Conservation (phyloP, 306 rosid species). For the Cucurbita moschata region DNA sequence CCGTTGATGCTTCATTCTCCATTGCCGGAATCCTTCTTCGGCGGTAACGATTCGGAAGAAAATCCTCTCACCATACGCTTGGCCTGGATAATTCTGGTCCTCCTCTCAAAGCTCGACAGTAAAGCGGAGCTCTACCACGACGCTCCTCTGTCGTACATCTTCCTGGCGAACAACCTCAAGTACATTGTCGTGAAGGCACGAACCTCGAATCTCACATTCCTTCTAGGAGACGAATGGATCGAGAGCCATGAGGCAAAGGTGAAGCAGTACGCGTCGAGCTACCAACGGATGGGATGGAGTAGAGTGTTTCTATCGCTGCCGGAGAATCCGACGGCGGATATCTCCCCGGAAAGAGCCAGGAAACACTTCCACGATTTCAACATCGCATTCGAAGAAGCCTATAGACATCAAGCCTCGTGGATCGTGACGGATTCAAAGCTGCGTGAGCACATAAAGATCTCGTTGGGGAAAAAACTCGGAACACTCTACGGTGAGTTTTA, state of each 20-base stretch:
- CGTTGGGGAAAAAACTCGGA: conserved; percentile 28
- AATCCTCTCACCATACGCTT: conserved; percentile 29
- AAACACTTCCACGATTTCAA: conserved; percentile 23
- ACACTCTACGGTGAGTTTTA: conserved; percentile 22
- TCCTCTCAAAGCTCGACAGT: conserved; percentile 76
- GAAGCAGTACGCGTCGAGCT: conserved; percentile 52
- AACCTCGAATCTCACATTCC: conserved; percentile 31
- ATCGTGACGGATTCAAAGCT: conserved; percentile 43
- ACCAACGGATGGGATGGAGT: conserved; percentile 67
- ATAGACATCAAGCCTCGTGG: conserved; percentile 43
- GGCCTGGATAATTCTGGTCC: conserved; percentile 55
- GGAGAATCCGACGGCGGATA: conserved; percentile 36
- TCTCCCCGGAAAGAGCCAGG: conserved; percentile 33
- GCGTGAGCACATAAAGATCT: conserved; percentile 37
- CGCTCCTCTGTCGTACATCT: conserved; percentile 61
- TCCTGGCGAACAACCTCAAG: conserved; percentile 83
- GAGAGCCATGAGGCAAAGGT: conserved; percentile 46
- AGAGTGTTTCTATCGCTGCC: conserved; percentile 37
- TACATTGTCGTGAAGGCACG: conserved; percentile 59
- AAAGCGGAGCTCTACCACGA: conserved; percentile 53
- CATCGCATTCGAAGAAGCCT: conserved; percentile 31
- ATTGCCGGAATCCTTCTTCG: conserved; percentile 57
- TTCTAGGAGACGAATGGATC: conserved; percentile 56
- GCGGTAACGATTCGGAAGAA: conserved; percentile 12
- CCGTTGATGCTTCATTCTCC: conserved; percentile 24